A percentile compares a stretch with the other conserved stretches of the same genome.
These are phyloP conservation scores for Hymenoscyphus fructigenus DNA, from an alignment of 2,329 filamentous ascomycete genomes.

Conservation along the genomic window DNA sequence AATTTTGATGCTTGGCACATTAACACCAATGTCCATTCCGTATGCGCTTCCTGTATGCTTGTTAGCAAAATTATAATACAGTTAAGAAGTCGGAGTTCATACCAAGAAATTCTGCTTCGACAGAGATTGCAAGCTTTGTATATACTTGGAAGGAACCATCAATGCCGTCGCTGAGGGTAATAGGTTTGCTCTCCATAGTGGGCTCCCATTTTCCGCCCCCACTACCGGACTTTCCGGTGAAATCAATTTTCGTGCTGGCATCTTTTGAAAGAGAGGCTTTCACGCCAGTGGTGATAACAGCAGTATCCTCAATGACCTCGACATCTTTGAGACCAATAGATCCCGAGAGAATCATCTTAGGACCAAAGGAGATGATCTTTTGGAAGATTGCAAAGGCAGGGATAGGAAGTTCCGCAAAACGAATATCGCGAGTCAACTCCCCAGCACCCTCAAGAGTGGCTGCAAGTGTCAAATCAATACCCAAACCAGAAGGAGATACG, in stretches of 20 bases:
- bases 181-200: background rate
- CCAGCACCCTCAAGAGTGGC: background rate
- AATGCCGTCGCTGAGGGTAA: background rate
- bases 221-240: background rate
- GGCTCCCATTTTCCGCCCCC: background rate
- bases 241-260: background rate
- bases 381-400: slow-evolving; percentile 8
- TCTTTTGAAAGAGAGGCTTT: background rate
- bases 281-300: background rate
- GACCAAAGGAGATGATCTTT: slow-evolving; percentile 6
- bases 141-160: background rate
- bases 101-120: slow-evolving; percentile 7
- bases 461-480: background rate
- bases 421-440: background rate
- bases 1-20: background rate
- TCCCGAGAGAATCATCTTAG: background rate
- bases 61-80: background rate
- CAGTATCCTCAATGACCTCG: background rate
- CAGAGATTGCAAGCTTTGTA: slow-evolving; percentile 5
- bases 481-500: background rate
- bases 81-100: background rate
- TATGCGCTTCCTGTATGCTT: background rate
- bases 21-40: slow-evolving; percentile 2
- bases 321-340: slow-evolving; percentile 1
- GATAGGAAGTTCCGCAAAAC: background rate